A percentile compares a stretch with the other conserved stretches of the same genome.
These are phyloP conservation scores for Trichosporon sp. DNA, from an alignment of 1,284 basidiomycete genomes.

Conservation along the genomic window DNA sequence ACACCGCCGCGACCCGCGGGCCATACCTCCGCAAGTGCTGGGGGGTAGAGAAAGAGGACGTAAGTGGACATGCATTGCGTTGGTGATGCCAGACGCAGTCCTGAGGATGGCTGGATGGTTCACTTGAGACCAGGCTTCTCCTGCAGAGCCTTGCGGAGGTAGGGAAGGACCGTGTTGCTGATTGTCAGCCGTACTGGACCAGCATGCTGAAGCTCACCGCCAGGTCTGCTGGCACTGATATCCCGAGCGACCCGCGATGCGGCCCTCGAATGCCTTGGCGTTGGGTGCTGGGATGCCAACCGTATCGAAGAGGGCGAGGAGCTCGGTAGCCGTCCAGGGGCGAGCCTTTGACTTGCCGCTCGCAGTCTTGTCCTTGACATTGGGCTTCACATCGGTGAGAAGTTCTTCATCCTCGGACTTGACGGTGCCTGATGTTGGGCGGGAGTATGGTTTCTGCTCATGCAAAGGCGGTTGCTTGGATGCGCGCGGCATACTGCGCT, in stretches of 20 bases:
- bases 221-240: conserved; percentile 14
- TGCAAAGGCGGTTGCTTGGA: background rate
- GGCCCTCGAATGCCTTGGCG: conserved; percentile 11
- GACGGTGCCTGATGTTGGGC: background rate
- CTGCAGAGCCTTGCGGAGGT: conserved; percentile 6
- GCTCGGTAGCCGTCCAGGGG: conserved; percentile 10
- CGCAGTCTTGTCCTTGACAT: background rate
- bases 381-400: background rate
- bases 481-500: background rate
- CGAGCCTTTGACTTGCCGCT: background rate
- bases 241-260: conserved; percentile 10
- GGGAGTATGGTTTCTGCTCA: background rate
- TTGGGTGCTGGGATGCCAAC: background rate
- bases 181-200: background rate
- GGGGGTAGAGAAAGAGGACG: background rate
- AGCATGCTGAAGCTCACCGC: conserved; percentile 8
- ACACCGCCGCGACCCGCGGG: background rate
- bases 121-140: conserved; percentile 7
- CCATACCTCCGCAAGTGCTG: background rate
- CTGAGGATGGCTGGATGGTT: background rate
- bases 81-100: background rate
- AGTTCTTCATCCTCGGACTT: background rate
- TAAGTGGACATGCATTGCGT: background rate
- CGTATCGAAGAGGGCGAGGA: conserved; percentile 8
- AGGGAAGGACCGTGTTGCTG: conserved; percentile 11